A percentile compares a stretch with the other conserved stretches of the same genome.
These are phyloP conservation scores for Phytophthora pinifolia DNA, from an alignment of 352 stramenopile species.

Conservation along the genomic window DNA sequence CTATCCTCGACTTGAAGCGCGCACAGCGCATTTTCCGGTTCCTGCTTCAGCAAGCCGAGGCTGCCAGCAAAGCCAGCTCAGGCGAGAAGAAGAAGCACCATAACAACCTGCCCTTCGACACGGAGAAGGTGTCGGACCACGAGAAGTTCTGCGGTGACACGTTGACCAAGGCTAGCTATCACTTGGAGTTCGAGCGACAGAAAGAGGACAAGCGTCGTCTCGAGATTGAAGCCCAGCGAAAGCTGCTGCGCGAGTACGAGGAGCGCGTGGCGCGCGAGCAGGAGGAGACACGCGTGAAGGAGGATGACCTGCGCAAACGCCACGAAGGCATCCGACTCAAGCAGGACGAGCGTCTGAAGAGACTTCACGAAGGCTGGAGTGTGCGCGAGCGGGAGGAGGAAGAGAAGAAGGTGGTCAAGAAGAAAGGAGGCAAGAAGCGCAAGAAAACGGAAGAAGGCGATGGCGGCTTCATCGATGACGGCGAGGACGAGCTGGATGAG, in stretches of 20 bases:
- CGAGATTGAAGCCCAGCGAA: slow-evolving; percentile 81
- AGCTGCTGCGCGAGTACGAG: slow-evolving; percentile 82
- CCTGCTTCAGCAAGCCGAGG: slow-evolving; percentile 69
- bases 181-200: slow-evolving; percentile 89
- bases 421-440: slow-evolving; percentile 69
- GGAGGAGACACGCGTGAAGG: slow-evolving; percentile 43
- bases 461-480: slow-evolving; percentile 66
- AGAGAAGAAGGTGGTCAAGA: slow-evolving; percentile 78
- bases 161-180: slow-evolving; percentile 84
- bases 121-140: slow-evolving; percentile 87
- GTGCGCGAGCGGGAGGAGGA: slow-evolving; percentile 82
- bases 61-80: slow-evolving; percentile 15
- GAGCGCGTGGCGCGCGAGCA: slow-evolving; percentile 72
- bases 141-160: slow-evolving; percentile 88
- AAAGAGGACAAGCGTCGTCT: slow-evolving; percentile 83
- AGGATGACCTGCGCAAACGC: slow-evolving; percentile 63
- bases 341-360: slow-evolving; percentile 82
- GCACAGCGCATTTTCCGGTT: slow-evolving; percentile 85
- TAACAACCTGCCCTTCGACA: slow-evolving; percentile 70
- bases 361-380: slow-evolving; percentile 81
- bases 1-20: slow-evolving; percentile 83
- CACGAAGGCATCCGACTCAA: slow-evolving; percentile 75
- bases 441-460: slow-evolving; percentile 79
- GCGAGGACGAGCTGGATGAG: slow-evolving; percentile 56
- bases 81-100: slow-evolving; percentile 64